Base-by-base conservation (phyloP, 116 monocot genomes). In the Posidonia oceanica region DNA sequence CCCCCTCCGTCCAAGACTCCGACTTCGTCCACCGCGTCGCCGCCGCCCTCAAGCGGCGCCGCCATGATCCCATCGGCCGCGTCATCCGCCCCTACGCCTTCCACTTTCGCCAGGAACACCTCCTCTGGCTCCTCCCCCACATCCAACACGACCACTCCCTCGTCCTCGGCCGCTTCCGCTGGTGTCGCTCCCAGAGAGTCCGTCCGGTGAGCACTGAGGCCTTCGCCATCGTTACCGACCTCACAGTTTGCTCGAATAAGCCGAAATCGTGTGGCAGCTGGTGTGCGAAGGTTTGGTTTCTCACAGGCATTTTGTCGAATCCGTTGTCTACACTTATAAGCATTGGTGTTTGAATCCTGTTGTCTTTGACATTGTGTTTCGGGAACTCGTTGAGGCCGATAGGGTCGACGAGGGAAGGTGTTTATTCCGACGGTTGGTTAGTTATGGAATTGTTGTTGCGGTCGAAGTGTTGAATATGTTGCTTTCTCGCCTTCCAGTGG, bases 241-340 rank as follows among this genome's bases (percentile, higher is more conserved):
- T 88, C n/a, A 71, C 77, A 52, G 67, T 76, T 75, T 52, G 68
- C 64, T 71, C 68, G 20, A 13, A 17, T 20, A 53, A 67, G 21
- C 41, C 23, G 4, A 52, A 16, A 14, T 39, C 23, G 82, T 91
- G 18, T 76, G 64, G 11, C 69, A 36, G 11, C 29, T 88, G 16
- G 44, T 96, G 0, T 76, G 81, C 2, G 67, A 77, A 4, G 91
- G 88, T 2, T 62, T 91, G 64, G 39, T 16, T 57, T 80, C 83
- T 75, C 63, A 72, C 65, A 51, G 73, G 69, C 77, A 83, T 72
- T 97, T 97, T 64, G 69, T 89, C 77, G 88, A 97, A 6, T 76
- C 75, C 16, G 67, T 91, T 1, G 77, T 97, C 60, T 82, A 80
- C 83, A 91, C 92, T 11, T 97, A 91, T 79, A 89, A 83, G 80